Base-by-base conservation (phyloP, 2,329 filamentous ascomycete species). In the Periconia macrospinosa region DNA sequence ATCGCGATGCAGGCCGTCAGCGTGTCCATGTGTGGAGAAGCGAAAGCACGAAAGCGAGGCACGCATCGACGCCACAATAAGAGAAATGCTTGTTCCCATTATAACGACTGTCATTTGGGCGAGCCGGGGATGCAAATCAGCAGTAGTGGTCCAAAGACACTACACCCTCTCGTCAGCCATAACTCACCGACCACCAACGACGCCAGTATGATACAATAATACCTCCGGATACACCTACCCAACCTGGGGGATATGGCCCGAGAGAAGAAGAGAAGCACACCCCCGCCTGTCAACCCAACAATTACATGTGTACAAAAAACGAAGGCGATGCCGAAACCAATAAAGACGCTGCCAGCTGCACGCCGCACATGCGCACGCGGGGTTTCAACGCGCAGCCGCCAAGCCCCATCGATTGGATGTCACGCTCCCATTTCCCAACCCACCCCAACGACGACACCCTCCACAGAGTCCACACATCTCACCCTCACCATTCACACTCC, bases 381-480 rank as follows among this genome's bases (percentile, higher is more conserved):
- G 47, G 70, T 72, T 71, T 72, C 69, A 68, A 63, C 54, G 55
- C 58, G 56, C 60, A 62, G 48, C 51, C 56, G 68, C 68, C 68
- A 71, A 71, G 69, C 46, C 40, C n/a, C 30, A 49, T 59, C 58
- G 54, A 69, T 69, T 70, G 70, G 70, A 58, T 50, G 30, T 6
- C 45, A 46, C 30, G 3, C 47, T 50, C 47, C 61, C 54, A 60
- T 63, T 56, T 59, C 55, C 55, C 51, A 56, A 63, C n/a, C n/a
- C 49, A 58, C 55, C 56, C 68, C 66, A 67, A 63, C 61, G 63
- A 65, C 66, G 67, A 49, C 55, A 63, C 63, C 60, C 64, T 66
- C 68, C 69, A 70, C 69, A 67, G 30, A 33, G 8, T 61, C 55
- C 55, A 56, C 57, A 56, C 55, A 42, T 46, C 20, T 19, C 47